phyloP scores from a whole-genome alignment of 768 basidiomycete genomes.

The Hericium alpestre region DNA sequence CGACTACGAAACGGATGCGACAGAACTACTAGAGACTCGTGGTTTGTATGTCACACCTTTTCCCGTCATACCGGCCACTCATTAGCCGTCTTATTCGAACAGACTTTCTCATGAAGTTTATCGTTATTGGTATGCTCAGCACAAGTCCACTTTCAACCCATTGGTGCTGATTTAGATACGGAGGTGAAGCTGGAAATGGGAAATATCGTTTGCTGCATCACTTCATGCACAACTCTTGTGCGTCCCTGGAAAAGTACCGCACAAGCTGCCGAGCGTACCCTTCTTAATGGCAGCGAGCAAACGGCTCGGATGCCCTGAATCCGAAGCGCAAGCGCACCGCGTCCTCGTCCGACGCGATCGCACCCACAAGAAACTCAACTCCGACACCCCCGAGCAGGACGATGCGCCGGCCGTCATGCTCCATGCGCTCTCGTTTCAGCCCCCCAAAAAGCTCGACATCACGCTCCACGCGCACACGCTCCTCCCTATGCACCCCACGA shows the following conservation, averaged over 20 bases:
- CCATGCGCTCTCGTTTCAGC: constrained; percentile 55
- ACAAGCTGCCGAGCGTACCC: not conserved
- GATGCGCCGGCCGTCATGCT: constrained; percentile 47
- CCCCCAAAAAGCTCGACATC: constrained; percentile 66
- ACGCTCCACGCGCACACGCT: constrained; percentile 41
- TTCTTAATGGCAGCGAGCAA: not conserved
- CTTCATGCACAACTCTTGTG: constrained; percentile 92
- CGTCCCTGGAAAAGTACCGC: constrained; percentile 21
- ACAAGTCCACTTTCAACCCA: not conserved
- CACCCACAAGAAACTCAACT: not conserved
- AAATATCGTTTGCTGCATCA: constrained; percentile 96
- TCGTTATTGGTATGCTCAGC: constrained; percentile 68
- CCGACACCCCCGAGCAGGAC: constrained; percentile 8
- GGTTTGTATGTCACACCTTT: constrained; percentile 34
- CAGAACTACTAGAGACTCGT: constrained; percentile 89
- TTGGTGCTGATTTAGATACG: not conserved
- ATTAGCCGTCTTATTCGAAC: constrained; percentile 1
- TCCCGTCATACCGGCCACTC: not conserved
- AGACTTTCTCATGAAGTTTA: constrained; percentile 99
- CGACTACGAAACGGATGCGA: constrained; percentile 73
- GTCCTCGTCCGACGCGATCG: not conserved
- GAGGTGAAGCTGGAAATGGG: constrained; percentile 93
- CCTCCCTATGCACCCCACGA: constrained; percentile 39
- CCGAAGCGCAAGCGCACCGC: not conserved
- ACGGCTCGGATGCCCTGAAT: not conserved